A percentile compares a stretch with the other conserved stretches of the same genome.
Evolutionary conservation across 495 filamentous ascomycete species (phyloP).

Genomic region (Penicillium taxi): DNA sequence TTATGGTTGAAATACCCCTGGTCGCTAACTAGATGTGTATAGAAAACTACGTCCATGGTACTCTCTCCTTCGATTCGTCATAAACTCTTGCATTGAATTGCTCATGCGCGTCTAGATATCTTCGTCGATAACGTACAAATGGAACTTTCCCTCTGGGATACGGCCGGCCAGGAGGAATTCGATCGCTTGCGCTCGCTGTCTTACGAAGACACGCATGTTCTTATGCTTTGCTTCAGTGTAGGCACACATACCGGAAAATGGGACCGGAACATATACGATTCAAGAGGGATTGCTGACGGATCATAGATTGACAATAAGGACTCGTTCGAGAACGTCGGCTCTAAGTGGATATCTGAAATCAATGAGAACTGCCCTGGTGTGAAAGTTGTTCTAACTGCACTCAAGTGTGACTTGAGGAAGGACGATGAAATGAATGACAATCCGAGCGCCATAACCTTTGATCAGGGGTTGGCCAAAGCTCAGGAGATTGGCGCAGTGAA

Average conservation of each 20-base stretch:
- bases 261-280: background rate
- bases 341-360: constrained; percentile 97
- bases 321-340: constrained; percentile 95
- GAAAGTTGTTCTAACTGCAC: constrained; percentile 87
- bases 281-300: constrained; percentile 9
- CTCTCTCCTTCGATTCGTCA: constrained; percentile 11
- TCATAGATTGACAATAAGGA: constrained; percentile 77
- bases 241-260: background rate
- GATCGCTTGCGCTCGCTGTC: constrained; percentile 90
- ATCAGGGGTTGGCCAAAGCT: constrained; percentile 87
- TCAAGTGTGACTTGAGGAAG: constrained; percentile 94
- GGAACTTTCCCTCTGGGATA: constrained; percentile 96
- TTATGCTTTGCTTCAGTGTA: constrained; percentile 96
- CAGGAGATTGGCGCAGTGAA: constrained; percentile 80
- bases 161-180: constrained; percentile 98
- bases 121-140: constrained; percentile 96
- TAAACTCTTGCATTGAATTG: background rate
- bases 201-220: constrained; percentile 95
- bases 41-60: constrained; percentile 99
- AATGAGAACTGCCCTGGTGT: constrained; percentile 94
- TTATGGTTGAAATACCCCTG: background rate
- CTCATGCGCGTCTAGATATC: constrained; percentile 57
- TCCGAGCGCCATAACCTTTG: constrained; percentile 72
- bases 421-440: constrained; percentile 51
- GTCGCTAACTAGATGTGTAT: constrained; percentile 22